phyloP scores from a whole-genome alignment of 257 asterid species.

The Cruciata laevipes region DNA sequence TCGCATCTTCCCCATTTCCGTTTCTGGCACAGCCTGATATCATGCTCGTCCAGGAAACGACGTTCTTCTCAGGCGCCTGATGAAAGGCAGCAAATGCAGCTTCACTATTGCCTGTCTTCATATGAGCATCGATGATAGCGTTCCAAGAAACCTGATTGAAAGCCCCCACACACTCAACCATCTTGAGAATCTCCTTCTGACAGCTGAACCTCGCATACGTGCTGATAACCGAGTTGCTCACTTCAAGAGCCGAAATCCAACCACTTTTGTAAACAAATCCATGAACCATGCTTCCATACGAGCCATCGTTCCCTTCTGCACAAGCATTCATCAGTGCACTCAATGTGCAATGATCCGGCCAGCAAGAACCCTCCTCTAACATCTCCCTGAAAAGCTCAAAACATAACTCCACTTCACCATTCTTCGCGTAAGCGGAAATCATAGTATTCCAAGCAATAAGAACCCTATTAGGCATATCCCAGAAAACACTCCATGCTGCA shows the following conservation, averaged over 20 bases:
- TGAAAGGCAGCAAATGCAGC: slow-evolving; percentile 40
- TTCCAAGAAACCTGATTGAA: slow-evolving; percentile 54
- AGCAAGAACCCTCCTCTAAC: slow-evolving; percentile 37
- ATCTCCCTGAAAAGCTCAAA: slow-evolving; percentile 46
- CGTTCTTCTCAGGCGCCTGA: slow-evolving; percentile 38
- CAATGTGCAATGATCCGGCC: slow-evolving; percentile 61
- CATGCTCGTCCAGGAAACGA: slow-evolving; percentile 68
- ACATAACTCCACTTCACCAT: slow-evolving; percentile 34
- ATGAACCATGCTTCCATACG: slow-evolving; percentile 38
- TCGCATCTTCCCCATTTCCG: slow-evolving; percentile 44
- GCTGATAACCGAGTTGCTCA: slow-evolving; percentile 55
- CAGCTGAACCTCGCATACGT: slow-evolving; percentile 40
- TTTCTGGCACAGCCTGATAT: slow-evolving; percentile 48
- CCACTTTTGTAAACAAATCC: slow-evolving; percentile 47
- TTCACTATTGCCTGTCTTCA: slow-evolving; percentile 47
- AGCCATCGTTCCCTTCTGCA: slow-evolving; percentile 29
- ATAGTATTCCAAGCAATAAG: slow-evolving; percentile 63
- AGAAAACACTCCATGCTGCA: slow-evolving; percentile 27
- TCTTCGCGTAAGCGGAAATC: slow-evolving; percentile 50
- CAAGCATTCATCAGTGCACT: slow-evolving; percentile 57
- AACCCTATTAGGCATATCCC: slow-evolving; percentile 51
- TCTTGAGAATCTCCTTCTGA: slow-evolving; percentile 38
- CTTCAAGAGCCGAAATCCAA: slow-evolving; percentile 59
- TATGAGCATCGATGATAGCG: slow-evolving; percentile 55
- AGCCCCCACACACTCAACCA: slow-evolving; percentile 25